Percentiles rank a stretch among this genome's conserved stretches.
These are phyloP conservation scores for Panaeolus papilionaceus DNA, from an alignment of 768 basidiomycete species.

Conservation along the genomic window DNA sequence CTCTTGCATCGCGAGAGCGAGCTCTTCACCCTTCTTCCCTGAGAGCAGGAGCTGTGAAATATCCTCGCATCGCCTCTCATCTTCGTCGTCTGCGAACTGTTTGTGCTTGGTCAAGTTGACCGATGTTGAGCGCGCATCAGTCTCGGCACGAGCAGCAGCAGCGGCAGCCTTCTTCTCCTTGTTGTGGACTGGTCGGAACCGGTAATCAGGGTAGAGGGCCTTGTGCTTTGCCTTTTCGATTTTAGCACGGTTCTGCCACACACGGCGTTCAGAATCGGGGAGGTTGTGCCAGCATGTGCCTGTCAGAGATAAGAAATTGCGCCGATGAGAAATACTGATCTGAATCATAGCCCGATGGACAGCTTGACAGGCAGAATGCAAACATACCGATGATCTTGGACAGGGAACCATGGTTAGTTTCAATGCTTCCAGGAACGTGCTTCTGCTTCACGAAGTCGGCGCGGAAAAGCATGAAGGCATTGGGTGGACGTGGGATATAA, in stretches of 20 bases:
- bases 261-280: conserved; percentile 70
- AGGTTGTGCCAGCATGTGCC: conserved; percentile 81
- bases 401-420: conserved; percentile 37
- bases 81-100: conserved; percentile 48
- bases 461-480: conserved; percentile 88
- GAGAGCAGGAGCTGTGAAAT: conserved; percentile 69
- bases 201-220: conserved; percentile 69
- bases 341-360: not conserved
- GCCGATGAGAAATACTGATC: conserved; percentile 22
- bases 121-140: conserved; percentile 11
- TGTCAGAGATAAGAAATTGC: conserved; percentile 35
- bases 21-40: conserved; percentile 74
- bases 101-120: conserved; percentile 40
- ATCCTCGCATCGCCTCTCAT: conserved; percentile 71
- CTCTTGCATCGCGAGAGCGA: conserved; percentile 63
- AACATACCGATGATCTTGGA: conserved; percentile 31
- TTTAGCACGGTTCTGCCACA: conserved; percentile 78
- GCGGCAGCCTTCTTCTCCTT: conserved; percentile 43
- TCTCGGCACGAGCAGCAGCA: conserved; percentile 1
- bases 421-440: conserved; percentile 79
- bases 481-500: conserved; percentile 83
- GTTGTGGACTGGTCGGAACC: conserved; percentile 61
- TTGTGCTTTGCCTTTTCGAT: conserved; percentile 78
- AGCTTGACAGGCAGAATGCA: conserved; percentile 3
- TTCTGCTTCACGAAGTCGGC: conserved; percentile 82